Evolutionary conservation across 2,329 filamentous ascomycete species (phyloP).

Genomic region (Botrytis elliptica): DNA sequence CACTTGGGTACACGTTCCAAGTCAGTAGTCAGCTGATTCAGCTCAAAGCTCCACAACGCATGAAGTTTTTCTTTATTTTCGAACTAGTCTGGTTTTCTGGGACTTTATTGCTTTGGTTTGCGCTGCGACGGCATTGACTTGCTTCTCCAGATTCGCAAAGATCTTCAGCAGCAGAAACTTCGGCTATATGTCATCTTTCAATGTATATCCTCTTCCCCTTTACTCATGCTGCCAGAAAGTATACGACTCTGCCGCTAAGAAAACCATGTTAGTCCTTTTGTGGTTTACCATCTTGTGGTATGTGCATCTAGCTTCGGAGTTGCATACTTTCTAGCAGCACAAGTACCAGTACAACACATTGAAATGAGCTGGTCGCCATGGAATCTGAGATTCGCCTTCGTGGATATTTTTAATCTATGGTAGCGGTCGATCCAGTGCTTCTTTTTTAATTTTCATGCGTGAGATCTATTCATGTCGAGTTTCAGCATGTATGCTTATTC

Average conservation of each 20-base stretch:
- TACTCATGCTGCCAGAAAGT: background rate
- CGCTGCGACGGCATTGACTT: background rate
- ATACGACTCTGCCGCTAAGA: background rate
- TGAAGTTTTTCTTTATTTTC: background rate
- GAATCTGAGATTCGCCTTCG: background rate
- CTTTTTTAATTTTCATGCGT: background rate
- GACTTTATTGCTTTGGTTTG: background rate
- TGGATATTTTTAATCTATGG: background rate
- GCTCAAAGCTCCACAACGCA: background rate
- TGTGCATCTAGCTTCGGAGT: slow-evolving; percentile 1
- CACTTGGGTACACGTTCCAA: background rate
- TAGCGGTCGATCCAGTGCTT: background rate
- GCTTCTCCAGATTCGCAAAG: background rate
- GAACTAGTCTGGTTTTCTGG: background rate
- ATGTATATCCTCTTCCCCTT: background rate
- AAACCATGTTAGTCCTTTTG: background rate
- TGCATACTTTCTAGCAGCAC: background rate
- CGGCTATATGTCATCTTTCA: background rate
- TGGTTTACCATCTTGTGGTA: background rate
- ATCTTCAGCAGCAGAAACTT: background rate
- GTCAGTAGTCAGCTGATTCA: background rate
- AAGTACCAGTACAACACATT: background rate
- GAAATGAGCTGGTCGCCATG: background rate
- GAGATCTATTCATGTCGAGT: background rate
- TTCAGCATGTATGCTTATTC: background rate